Evolutionary conservation across 2,329 filamentous ascomycete genomes (phyloP), one percentile per base, ranked within the genome.

Genomic region (Trichoderma lentiforme): DNA sequence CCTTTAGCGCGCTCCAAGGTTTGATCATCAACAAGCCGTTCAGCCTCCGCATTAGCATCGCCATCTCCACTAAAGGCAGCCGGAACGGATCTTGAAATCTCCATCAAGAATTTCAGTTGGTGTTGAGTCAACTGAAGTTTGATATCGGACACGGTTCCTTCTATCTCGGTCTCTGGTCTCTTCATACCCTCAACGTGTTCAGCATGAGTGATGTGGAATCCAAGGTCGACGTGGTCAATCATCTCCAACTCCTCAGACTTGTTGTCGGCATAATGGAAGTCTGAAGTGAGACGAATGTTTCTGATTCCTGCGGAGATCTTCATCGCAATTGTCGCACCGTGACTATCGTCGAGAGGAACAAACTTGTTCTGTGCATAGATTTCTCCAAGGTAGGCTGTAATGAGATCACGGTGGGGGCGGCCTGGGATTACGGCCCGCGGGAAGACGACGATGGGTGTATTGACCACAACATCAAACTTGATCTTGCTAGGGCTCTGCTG

Each of bases 361-460:
- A 99, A 99, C 74, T 91, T 93, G 81, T 99, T 99, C 81, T 95
- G 94, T 0, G 93, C 95, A 79, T 98, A 99, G 28, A 99, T 98
- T 80, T 99, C 97, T 82, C 96, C 96, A 3, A 99, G 84, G 77
- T 98, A 97, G 0, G 95, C 96, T 0, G 94, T 98, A 71, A 99
- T 84, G 7, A 94, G 87, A 80, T 99, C 96, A 69, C 93, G 89
- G 73, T 90, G 88, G 3, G 91, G 87, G 47, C 87, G 88, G 8
- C 92, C 92, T 11, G 91, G 90, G 6, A 89, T 84, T 73, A 96
- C 90, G 73, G 91, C 87, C 32, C 94, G 88, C 1, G 97, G 96
- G 81, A 99, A 99, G 1, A 98, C 93, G 47, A 99, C 89, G 74
- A 99, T 99, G 0, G 97, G 96, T 0, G 96, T 99, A 79, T 94